Evolutionary conservation across 805 yeast genomes (phyloP).

Genomic region (Candida michaelii): DNA sequence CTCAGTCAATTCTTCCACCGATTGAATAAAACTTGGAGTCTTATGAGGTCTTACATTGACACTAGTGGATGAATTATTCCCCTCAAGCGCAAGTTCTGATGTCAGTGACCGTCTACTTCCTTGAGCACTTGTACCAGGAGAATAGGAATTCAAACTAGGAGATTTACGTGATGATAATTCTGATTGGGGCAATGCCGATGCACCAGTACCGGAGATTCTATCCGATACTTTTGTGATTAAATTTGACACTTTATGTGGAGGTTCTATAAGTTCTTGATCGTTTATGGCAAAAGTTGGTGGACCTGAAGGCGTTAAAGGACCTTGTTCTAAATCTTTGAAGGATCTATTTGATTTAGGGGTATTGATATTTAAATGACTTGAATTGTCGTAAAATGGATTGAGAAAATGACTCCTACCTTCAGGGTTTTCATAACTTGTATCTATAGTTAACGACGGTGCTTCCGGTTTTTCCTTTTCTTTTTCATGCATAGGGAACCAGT

Average conservation of each 20-base stretch:
- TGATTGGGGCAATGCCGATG: slow-evolving; percentile 7
- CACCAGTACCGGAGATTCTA: slow-evolving; percentile 36
- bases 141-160: slow-evolving; percentile 4
- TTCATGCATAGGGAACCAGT: slow-evolving; percentile 30
- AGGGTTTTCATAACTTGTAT: slow-evolving; percentile 9
- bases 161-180: slow-evolving; percentile 6
- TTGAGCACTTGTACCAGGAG: background rate
- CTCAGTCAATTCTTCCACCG: slow-evolving; percentile 11
- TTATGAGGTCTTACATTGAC: slow-evolving; percentile 6
- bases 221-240: slow-evolving; percentile 30
- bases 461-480: background rate
- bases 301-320: slow-evolving; percentile 9
- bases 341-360: slow-evolving; percentile 12
- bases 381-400: slow-evolving; percentile 7
- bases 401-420: background rate
- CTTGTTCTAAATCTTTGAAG: slow-evolving; percentile 21
- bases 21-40: slow-evolving; percentile 6
- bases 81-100: slow-evolving; percentile 1
- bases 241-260: slow-evolving; percentile 26
- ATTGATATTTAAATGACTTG: background rate
- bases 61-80: slow-evolving; percentile 8
- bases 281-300: slow-evolving; percentile 12
- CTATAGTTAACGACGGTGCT: slow-evolving; percentile 21
- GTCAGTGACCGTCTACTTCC: slow-evolving; percentile 5
- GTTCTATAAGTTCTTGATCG: slow-evolving; percentile 12